Base-by-base conservation (phyloP, 2,329 filamentous ascomycete species). In the Pyrenophora graminea region DNA sequence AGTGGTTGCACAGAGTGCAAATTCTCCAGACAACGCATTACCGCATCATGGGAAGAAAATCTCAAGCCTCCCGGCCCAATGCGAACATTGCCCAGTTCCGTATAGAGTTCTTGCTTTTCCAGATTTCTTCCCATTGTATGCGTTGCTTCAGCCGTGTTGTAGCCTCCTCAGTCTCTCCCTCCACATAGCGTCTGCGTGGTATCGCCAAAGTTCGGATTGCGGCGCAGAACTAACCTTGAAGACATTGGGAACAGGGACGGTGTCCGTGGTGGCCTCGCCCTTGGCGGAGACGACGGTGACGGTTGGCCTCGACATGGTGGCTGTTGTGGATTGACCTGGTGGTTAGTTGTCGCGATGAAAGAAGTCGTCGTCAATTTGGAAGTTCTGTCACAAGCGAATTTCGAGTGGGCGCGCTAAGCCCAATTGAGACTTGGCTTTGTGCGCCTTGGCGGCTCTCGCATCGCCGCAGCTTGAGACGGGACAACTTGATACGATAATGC, bases 241-340 rank as follows among this genome's bases (percentile, higher is more conserved):
- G 83, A 99, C 93, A 81, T 91, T 87, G 76, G 95, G 94, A 73
- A 97, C 87, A 78, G 94, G 85, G 80, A 92, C 86, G 76, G 92
- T 93, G 79, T 88, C 85, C 78, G 89, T 89, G 80, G 87, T 89
- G 82, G 91, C 84, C 83, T 88, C 85, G 84, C 94, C 94, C 88
- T 97, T 92, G 81, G 91, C 91, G 81, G 89, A 87, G 83, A 96
- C 87, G 83, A 99, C 92, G 78, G 91, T 90, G 80, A 99, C 94
- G 77, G 92, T 97, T 80, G 94, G 94, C 84, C 94, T 87, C 79
- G 89, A 92, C 83, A 92, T 90, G 50, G 50, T 63, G 61, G 56
- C 49, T 53, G 55, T 63, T 55, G 62, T 66, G 61, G 55, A 53
- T 60, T 62, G 63, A 51, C 52, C 53, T 63, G 56, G 52, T 62